A percentile compares a stretch with the other conserved stretches of the same genome.
Evolutionary conservation across 306 rosid genomes (phyloP).

Genomic region (Malus asiatica): DNA sequence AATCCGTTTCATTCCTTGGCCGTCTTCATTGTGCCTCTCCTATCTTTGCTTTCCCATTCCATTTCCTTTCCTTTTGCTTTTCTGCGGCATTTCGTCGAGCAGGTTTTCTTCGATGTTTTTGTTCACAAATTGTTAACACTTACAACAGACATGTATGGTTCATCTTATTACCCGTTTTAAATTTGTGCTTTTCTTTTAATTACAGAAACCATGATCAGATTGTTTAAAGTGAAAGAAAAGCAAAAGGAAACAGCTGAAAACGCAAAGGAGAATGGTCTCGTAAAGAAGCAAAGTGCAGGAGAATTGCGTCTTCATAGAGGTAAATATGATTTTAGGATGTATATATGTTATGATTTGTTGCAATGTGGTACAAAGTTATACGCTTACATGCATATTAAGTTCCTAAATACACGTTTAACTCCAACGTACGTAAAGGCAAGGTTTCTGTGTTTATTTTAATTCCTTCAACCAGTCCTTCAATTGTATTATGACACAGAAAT

Average conservation of each 20-base stretch:
- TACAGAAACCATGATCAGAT: constrained; percentile 25
- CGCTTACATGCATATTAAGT: too few species aligned
- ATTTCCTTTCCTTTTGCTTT: background rate
- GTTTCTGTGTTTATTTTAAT: background rate
- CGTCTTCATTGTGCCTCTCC: background rate
- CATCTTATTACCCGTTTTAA: too few species aligned
- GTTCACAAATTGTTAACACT: background rate
- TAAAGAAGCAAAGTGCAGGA: constrained; percentile 38
- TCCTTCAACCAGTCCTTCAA: background rate
- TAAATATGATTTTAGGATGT: background rate
- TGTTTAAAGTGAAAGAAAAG: constrained; percentile 43
- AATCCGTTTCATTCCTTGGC: background rate
- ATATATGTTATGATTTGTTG: background rate
- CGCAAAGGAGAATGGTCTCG: constrained; percentile 18
- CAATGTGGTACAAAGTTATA: background rate
- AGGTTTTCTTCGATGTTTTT: background rate
- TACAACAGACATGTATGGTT: background rate
- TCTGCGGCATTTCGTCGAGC: background rate
- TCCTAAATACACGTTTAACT: background rate
- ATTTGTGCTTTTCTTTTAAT: background rate
- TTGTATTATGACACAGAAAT: too few species aligned
- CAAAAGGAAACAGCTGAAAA: constrained; percentile 27
- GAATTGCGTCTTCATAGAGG: constrained; percentile 45
- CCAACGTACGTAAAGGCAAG: background rate
- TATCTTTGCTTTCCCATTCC: background rate